A percentile compares a stretch with the other conserved stretches of the same genome.
Evolutionary conservation across 2,329 filamentous ascomycete genomes (phyloP).

Genomic region (Phialophora expanda): DNA sequence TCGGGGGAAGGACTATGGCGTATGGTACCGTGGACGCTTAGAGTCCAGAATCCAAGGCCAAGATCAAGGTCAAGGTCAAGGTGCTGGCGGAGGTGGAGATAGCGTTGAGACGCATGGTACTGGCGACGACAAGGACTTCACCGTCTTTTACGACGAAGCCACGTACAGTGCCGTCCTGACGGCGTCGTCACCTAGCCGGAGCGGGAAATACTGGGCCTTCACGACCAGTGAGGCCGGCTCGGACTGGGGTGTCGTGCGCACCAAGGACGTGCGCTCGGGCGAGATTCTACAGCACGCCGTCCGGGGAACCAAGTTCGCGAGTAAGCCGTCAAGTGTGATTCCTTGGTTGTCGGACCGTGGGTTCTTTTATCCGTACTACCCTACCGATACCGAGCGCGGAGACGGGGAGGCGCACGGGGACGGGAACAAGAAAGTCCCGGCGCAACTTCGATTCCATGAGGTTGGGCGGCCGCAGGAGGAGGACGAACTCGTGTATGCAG

Average conservation of each 20-base stretch:
- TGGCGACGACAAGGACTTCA: neutral
- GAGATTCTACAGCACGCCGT: conserved; percentile 9
- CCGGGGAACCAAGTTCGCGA: conserved; percentile 11
- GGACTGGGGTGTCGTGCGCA: conserved; percentile 20
- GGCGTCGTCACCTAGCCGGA: conserved; percentile 14
- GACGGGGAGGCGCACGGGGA: neutral
- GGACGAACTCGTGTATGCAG: conserved; percentile 17
- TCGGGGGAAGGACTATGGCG: conserved; percentile 7
- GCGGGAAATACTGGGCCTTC: conserved; percentile 22
- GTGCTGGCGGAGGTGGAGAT: too few relatives aligned
- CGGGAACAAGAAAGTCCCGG: neutral
- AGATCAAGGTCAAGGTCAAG: too few relatives aligned
- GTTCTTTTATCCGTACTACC: conserved; percentile 17
- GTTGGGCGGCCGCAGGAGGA: conserved; percentile 14
- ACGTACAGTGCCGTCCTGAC: conserved; percentile 11
- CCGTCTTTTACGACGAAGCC: conserved; percentile 13
- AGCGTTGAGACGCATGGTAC: neutral
- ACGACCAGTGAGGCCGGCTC: conserved; percentile 18
- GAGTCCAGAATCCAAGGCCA: too few relatives aligned
- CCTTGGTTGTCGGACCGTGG: conserved; percentile 18
- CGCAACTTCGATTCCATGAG: conserved; percentile 19
- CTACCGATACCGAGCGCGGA: neutral
- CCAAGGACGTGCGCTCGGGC: conserved; percentile 16
- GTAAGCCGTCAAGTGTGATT: conserved; percentile 6
- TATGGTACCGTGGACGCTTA: neutral